phyloP scores from a whole-genome alignment of 495 filamentous ascomycete species.

The Podospora bellae-mahoneyi region DNA sequence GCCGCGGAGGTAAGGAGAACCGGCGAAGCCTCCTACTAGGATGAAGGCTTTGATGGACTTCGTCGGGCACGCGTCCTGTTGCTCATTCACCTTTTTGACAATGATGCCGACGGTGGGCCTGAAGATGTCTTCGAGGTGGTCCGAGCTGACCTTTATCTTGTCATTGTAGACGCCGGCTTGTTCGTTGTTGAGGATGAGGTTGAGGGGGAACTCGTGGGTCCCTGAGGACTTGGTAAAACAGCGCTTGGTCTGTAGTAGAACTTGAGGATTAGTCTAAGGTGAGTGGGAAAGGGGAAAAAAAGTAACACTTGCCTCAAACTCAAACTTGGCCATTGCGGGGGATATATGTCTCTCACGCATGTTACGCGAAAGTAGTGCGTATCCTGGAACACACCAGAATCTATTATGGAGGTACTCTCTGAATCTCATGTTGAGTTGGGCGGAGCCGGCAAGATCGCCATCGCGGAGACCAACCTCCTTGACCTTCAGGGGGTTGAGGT shows the following conservation, averaged over 20 bases:
- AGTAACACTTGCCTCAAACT: no score
- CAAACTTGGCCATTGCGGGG: no score
- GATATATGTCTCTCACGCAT: no score
- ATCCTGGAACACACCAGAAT: conserved; percentile 32
- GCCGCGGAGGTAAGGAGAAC: conserved; percentile 61
- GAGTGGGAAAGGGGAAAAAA: no score
- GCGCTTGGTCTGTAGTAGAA: background rate
- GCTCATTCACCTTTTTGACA: conserved; percentile 56
- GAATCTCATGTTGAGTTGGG: conserved; percentile 52
- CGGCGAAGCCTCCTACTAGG: conserved; percentile 72
- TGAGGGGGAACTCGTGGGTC: background rate
- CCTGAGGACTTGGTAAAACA: background rate
- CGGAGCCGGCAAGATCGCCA: conserved; percentile 56
- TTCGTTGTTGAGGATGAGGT: background rate
- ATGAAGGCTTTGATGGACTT: conserved; percentile 53
- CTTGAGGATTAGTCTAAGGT: no score
- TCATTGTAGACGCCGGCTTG: background rate
- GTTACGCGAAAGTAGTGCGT: background rate
- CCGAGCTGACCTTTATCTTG: conserved; percentile 12
- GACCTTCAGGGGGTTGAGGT: conserved; percentile 47
- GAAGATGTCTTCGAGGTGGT: conserved; percentile 51
- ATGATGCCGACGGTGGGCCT: conserved; percentile 57
- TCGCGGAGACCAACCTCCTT: conserved; percentile 48
- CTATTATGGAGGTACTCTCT: conserved; percentile 41
- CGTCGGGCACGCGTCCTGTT: conserved; percentile 46